Conservation (phyloP, 176 grass and related monocot species). For the Aegilops speltoides region DNA sequence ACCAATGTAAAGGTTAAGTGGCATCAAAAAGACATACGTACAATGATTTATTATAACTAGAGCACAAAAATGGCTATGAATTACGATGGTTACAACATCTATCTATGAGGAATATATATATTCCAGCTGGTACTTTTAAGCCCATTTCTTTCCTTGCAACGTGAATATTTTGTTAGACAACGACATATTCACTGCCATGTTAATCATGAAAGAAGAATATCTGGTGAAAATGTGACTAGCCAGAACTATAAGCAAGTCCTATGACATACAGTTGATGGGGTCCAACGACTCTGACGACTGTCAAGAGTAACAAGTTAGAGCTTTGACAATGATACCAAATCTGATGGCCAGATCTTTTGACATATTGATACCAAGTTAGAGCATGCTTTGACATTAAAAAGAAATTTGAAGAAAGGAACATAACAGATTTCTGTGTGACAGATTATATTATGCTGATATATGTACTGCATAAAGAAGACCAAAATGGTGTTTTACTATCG, state of each 20-base stretch:
- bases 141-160: not conserved
- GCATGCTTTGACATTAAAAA: not conserved
- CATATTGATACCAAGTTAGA: not conserved
- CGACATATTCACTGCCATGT: not conserved
- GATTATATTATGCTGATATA: not conserved
- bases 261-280: not conserved
- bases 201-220: not conserved
- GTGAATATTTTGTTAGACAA: not conserved
- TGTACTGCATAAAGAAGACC: not conserved
- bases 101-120: no score
- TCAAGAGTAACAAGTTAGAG: no score
- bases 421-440: not conserved
- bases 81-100: no score
- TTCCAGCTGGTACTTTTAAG: not conserved
- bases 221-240: not conserved
- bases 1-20: no score
- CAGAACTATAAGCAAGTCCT: not conserved
- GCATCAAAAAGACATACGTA: no score
- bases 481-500: not conserved
- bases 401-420: not conserved
- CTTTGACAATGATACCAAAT: not conserved
- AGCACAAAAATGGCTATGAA: not conserved
- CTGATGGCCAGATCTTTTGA: not conserved
- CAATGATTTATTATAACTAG: not conserved
- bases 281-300: not conserved